Evolutionary conservation across 495 filamentous ascomycete genomes (phyloP).

Genomic region (Daldinia concentrica): DNA sequence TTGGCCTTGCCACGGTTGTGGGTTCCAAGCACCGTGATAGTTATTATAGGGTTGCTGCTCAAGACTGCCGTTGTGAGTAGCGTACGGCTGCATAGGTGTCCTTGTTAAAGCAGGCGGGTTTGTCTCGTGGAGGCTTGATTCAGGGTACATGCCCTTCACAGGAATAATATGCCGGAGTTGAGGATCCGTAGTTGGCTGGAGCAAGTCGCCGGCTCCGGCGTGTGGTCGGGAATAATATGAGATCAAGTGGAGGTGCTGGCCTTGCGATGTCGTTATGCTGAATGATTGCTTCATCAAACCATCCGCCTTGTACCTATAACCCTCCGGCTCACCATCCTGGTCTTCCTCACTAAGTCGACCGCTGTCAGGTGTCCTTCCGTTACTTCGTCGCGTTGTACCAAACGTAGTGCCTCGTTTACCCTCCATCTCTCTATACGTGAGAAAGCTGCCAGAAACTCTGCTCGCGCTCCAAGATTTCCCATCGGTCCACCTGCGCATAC

Average conservation of each 20-base stretch:
- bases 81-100: constrained; percentile 59
- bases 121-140: constrained; percentile 91
- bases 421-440: constrained; percentile 99
- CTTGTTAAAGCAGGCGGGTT: constrained; percentile 60
- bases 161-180: constrained; percentile 84
- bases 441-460: constrained; percentile 94
- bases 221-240: constrained; percentile 91
- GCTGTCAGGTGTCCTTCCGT: constrained; percentile 83
- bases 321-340: constrained; percentile 88
- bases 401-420: constrained; percentile 75
- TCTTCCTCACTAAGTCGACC: constrained; percentile 81
- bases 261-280: constrained; percentile 91
- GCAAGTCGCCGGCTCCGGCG: constrained; percentile 70
- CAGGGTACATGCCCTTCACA: constrained; percentile 92
- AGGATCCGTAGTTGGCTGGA: constrained; percentile 82
- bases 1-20: constrained; percentile 56
- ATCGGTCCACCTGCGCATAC: constrained; percentile 98
- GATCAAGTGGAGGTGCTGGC: constrained; percentile 94
- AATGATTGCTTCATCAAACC: constrained; percentile 99
- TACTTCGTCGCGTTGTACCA: constrained; percentile 65
- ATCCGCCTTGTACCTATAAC: constrained; percentile 96
- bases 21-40: constrained; percentile 55
- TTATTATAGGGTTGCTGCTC: constrained; percentile 40
- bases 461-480: constrained; percentile 99
- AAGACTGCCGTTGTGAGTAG: constrained; percentile 59